phyloP scores from a whole-genome alignment of 768 basidiomycete species.

The Arthromyces matolae region DNA sequence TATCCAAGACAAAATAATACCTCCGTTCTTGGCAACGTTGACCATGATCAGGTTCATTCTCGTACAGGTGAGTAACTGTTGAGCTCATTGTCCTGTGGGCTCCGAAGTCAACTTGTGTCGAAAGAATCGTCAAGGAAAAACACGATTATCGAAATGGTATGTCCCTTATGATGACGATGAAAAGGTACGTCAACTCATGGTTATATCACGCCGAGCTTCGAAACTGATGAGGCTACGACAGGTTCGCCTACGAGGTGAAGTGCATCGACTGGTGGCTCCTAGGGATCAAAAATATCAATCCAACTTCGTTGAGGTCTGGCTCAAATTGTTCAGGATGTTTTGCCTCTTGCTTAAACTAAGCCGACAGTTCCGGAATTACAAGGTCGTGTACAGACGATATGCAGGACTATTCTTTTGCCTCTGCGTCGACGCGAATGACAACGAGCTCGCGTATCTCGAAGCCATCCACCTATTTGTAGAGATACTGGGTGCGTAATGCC shows the following conservation, averaged over 20 bases:
- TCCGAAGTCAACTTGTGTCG: neutral
- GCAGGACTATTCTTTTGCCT: conserved; percentile 98
- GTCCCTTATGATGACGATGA: conserved; percentile 98
- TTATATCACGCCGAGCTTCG: too few relatives aligned
- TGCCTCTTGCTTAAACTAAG: conserved; percentile 4
- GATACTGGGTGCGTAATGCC: conserved; percentile 69
- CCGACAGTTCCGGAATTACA: conserved; percentile 90
- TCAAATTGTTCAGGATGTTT: neutral
- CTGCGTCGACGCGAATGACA: conserved; percentile 97
- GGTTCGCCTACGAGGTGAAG: conserved; percentile 94
- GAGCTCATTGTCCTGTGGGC: neutral
- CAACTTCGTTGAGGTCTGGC: conserved; percentile 93
- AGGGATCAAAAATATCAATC: conserved; percentile 98
- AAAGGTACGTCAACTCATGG: conserved; percentile 58
- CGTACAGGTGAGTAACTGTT: conserved; percentile 72
- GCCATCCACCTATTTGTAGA: conserved; percentile 99
- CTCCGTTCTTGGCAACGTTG: conserved; percentile 1
- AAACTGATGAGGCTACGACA: conserved; percentile 25
- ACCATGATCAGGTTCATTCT: conserved; percentile 96
- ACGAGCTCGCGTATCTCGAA: conserved; percentile 95
- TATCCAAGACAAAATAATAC: conserved; percentile 13
- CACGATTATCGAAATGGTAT: conserved; percentile 97
- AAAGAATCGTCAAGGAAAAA: conserved; percentile 98
- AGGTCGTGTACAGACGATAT: conserved; percentile 94
- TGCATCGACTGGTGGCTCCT: conserved; percentile 93